Percentiles rank a stretch among this genome's conserved stretches.
phyloP scores from a whole-genome alignment of 306 rosid species.

The Castanea crenata region DNA sequence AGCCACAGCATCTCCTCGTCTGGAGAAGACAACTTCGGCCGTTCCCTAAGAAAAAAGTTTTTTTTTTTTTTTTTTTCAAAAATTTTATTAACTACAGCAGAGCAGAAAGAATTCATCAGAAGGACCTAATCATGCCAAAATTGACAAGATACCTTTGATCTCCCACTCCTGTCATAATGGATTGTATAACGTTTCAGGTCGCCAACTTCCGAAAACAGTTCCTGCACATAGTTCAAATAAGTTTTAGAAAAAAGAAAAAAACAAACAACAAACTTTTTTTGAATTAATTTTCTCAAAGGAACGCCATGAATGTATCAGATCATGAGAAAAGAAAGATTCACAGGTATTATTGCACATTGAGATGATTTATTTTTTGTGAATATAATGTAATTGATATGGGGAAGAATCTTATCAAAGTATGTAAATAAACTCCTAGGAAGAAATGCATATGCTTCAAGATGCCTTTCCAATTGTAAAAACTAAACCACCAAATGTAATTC shows the following conservation, averaged over 20 bases:
- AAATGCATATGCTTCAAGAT: neutral
- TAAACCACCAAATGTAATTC: neutral
- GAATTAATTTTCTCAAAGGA: no score
- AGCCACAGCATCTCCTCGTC: slow-evolving; percentile 76
- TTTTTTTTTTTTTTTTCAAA: neutral
- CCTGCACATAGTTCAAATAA: slow-evolving; percentile 44
- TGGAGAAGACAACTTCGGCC: slow-evolving; percentile 82
- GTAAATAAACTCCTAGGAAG: no score
- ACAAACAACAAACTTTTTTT: no score
- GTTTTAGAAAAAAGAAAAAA: neutral
- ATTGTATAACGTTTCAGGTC: slow-evolving; percentile 76
- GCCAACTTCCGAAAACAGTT: slow-evolving; percentile 90
- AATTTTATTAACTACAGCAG: slow-evolving; percentile 30
- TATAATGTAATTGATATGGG: no score
- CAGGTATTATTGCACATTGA: no score
- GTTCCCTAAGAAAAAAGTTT: slow-evolving; percentile 69
- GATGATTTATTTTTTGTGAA: no score
- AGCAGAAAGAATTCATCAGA: slow-evolving; percentile 30
- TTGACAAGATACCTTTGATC: slow-evolving; percentile 79
- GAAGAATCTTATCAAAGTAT: no score
- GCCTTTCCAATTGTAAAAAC: neutral
- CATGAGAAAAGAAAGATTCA: no score
- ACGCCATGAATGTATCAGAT: no score
- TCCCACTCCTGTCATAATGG: slow-evolving; percentile 92
- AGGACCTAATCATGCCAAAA: slow-evolving; percentile 26